Base-by-base conservation (phyloP, 345 rosid genomes). In the Camelina hispida region DNA sequence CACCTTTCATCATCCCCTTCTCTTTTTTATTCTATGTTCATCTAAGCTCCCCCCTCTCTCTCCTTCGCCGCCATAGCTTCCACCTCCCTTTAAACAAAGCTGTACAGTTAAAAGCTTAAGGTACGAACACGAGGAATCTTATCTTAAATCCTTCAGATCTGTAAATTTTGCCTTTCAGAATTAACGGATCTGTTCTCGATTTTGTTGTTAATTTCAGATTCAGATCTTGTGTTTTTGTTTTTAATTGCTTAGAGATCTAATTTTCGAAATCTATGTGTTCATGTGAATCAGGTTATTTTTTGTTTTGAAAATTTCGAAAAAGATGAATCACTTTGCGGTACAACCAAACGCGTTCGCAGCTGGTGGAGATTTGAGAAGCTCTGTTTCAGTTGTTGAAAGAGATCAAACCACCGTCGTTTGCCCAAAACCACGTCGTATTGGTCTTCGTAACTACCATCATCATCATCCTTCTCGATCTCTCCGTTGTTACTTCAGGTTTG, bases 351-450 rank as follows among this genome's bases (percentile, higher is more conserved):
- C 83, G 6, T 84, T 85, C 66, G 69, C 80, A 23, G 73, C 85
- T 7, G 81, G 87, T 3, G 95, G 87, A 59, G 97, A 87, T 72
- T 76, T 82, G 65, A 81, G 87, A n/a, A 75, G 73, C 73, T 57
- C 82, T 6, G 76, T 62, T 59, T 65, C 88, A 15, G 65, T 78
- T 2, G 69, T 77, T 55, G 91, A 85, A 9, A 69, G 85, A 54
- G 80, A 81, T 44, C 89, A 85, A 73, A 38, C 84, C 34, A 34
- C 82, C 38, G 85, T 87, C 68, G 87, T 86, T 75, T 92, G 96
- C 54, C 97, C 97, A 9, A 92, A 87, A 76, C 97, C 97, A 40
- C 89, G 97, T 53, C 96, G 97, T 62, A 52, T 89, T 15, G 84
- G 85, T 50, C 68, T 78, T 23, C 76, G 67, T 57, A 77, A 64